Evolutionary conservation across 2,329 filamentous ascomycete species (phyloP), one percentile per base, ranked within the genome.

Genomic region (Salinomyces thailandicus): DNA sequence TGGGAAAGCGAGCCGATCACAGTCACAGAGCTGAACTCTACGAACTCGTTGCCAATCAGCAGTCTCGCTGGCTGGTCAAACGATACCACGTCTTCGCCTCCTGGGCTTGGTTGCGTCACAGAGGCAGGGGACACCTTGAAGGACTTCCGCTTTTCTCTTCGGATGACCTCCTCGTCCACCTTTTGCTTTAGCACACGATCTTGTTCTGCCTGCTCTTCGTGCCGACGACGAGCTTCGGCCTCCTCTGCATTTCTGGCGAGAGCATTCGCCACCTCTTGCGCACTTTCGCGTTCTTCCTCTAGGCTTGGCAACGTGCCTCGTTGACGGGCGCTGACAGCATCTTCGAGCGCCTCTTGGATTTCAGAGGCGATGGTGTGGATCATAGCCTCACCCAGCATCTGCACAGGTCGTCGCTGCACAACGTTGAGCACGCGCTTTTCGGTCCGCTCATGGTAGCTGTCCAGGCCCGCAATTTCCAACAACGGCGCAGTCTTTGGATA

Each of bases 401-500:
- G 78, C 31, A 79, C 77, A 6, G 85, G 78, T 33, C 83, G 75
- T 3, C 73, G 75, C 44, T 75, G 73, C 7, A 87, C 66, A 19
- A 93, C 69, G 37, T 75, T 70, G 52, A 79, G 70, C 12, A 93
- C 71, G 51, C 80, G 81, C 54, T 77, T 80, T 39, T 74, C 70
- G 1, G 81, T 84, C 36, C 74, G 77, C 49, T 81, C 79, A 29
- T 77, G 77, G 37, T 94, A 66, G 30, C 73, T 69, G 17, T 69
- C 67, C 28, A 77, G 64, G 37, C 77, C 69, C 45, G 82, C 79
- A 30, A 93, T 55, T 4, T 72, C 76, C 11, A 94, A 62, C 8
- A 85, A 64, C 1, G 87, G 87, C 2, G 77, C 66, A 1, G 85
- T 82, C 55, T 85, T 93, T 3, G 89, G 91, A 57, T 96, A 96